These are phyloP conservation scores for Carex cristatella DNA, from an alignment of 176 grass and related monocot genomes.

Conservation along the genomic window DNA sequence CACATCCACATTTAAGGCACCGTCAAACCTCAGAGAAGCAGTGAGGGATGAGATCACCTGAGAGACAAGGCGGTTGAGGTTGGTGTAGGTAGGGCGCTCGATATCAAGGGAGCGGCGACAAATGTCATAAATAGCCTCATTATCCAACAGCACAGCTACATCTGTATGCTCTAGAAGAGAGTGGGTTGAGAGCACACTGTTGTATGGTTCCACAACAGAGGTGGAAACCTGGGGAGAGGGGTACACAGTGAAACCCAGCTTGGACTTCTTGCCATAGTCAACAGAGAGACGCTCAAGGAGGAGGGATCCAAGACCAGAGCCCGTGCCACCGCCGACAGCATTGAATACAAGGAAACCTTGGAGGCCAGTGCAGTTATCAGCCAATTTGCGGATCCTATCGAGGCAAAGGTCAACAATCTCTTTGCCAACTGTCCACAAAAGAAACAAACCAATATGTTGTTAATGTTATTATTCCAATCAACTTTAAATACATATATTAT, in stretches of 20 bases:
- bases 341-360: constrained; percentile 93
- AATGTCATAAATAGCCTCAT: constrained; percentile 82
- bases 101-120: constrained; percentile 73
- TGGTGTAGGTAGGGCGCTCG: constrained; percentile 68
- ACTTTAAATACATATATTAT: no score
- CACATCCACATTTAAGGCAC: constrained; percentile 78
- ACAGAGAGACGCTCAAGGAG: constrained; percentile 81
- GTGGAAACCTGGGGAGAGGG: constrained; percentile 77
- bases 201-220: constrained; percentile 87
- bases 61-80: constrained; percentile 71
- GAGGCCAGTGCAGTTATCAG: constrained; percentile 71
- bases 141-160: constrained; percentile 74
- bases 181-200: constrained; percentile 78
- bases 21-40: constrained; percentile 69
- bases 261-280: constrained; percentile 79
- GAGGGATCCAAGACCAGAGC: constrained; percentile 76
- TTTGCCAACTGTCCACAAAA: constrained; percentile 57
- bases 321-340: constrained; percentile 70
- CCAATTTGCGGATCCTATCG: constrained; percentile 64
- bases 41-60: constrained; percentile 89
- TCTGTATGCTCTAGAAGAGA: constrained; percentile 74
- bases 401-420: constrained; percentile 78
- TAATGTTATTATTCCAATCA: background rate
- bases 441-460: background rate
- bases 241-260: constrained; percentile 82